Percentiles rank a stretch among this genome's conserved stretches.
Evolutionary conservation across 2,329 filamentous ascomycete genomes (phyloP).

Genomic region (Aspergillus fijiensis): DNA sequence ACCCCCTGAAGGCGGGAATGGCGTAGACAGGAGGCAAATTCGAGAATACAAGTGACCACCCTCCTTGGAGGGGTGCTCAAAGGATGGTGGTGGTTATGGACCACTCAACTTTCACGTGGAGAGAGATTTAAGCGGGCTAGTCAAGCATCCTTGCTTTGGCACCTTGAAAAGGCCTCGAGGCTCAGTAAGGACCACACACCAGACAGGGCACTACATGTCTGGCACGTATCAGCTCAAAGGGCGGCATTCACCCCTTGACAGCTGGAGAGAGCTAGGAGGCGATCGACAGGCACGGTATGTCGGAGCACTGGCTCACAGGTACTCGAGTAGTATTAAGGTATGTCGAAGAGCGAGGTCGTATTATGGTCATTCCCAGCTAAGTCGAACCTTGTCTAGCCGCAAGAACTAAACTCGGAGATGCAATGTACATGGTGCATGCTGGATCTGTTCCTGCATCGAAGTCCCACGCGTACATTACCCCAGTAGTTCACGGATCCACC

Average conservation of each 20-base stretch:
- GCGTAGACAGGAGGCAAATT: not conserved
- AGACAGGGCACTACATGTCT: not conserved
- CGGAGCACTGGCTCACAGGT: not conserved
- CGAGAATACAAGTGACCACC: not conserved
- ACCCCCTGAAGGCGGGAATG: not conserved
- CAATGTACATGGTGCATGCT: not conserved
- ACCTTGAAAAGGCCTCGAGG: not conserved
- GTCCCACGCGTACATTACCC: not conserved
- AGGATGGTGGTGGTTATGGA: not conserved
- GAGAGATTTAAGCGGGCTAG: not conserved
- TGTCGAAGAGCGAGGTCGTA: not conserved
- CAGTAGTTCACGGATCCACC: not conserved
- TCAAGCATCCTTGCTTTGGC: not conserved
- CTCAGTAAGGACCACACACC: not conserved
- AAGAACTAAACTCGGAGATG: not conserved
- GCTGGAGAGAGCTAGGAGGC: not conserved
- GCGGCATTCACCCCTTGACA: not conserved
- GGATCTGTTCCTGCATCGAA: not conserved
- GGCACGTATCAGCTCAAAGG: not conserved
- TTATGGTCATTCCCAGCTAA: not conserved
- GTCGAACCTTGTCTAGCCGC: not conserved
- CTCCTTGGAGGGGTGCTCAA: not conserved
- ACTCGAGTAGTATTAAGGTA: not conserved
- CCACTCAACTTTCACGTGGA: not conserved
- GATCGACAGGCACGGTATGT: not conserved